phyloP scores from a whole-genome alignment of 225 moss, liverwort and hornwort genomes.

The Bryoerythrophyllum caledonicum region DNA sequence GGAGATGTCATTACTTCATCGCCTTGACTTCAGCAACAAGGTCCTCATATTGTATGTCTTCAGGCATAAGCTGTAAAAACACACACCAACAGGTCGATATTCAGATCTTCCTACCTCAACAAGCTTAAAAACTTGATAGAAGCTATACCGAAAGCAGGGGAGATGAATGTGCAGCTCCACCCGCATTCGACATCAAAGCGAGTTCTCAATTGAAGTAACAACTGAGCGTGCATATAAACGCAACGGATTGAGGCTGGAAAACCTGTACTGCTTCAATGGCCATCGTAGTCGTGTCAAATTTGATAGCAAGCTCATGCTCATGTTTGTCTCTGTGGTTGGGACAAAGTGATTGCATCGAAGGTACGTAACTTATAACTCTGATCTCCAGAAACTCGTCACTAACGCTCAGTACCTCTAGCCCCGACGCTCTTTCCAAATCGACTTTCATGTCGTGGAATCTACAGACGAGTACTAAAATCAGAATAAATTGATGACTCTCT shows the following conservation, averaged over 20 bases:
- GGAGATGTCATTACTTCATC: conserved; percentile 20
- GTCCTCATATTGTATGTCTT: conserved; percentile 39
- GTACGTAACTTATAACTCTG: conserved; percentile 32
- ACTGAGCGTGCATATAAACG: background rate
- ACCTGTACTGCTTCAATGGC: conserved; percentile 42
- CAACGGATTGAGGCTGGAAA: background rate
- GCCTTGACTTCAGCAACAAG: conserved; percentile 34
- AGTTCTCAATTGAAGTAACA: background rate
- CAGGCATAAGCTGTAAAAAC: conserved; percentile 36
- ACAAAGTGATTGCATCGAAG: conserved; percentile 18
- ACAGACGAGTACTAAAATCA: conserved; percentile 6
- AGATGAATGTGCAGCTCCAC: background rate
- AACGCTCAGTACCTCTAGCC: conserved; percentile 27
- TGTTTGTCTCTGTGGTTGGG: conserved; percentile 13
- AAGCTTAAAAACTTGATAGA: background rate
- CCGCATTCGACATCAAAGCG: background rate
- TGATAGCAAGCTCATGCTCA: conserved; percentile 36
- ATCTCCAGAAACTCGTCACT: conserved; percentile 28
- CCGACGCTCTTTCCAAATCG: conserved; percentile 25
- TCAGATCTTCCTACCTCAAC: background rate
- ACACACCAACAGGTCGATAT: conserved; percentile 15
- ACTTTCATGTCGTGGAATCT: conserved; percentile 27
- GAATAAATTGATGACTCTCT: too few relatives aligned
- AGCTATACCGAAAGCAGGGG: background rate
- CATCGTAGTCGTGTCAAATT: conserved; percentile 34